phyloP scores from a whole-genome alignment of 2,329 filamentous ascomycete genomes.

The Pseudopyricularia javanii region DNA sequence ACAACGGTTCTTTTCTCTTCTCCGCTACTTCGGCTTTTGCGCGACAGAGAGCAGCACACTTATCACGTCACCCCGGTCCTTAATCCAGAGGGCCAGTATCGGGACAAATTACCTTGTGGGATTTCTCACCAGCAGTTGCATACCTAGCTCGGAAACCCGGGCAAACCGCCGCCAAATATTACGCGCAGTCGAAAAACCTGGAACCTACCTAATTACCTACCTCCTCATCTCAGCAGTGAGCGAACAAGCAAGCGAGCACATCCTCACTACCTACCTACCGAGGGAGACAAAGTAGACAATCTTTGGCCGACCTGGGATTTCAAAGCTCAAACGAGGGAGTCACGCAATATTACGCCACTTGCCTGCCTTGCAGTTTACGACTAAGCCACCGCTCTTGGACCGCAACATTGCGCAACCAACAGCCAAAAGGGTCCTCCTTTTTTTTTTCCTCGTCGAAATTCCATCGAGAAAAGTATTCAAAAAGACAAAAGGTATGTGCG shows the following conservation, averaged over 20 bases:
- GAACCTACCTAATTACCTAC: too few species aligned
- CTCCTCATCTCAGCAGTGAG: too few species aligned
- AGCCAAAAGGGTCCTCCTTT: not conserved
- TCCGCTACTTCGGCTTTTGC: not conserved
- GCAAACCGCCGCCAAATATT: not conserved
- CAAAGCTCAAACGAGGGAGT: too few species aligned
- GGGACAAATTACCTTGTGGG: constrained; percentile 6
- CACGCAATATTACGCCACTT: too few species aligned
- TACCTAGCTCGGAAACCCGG: constrained; percentile 12
- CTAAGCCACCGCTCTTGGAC: too few species aligned
- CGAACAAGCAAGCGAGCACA: too few species aligned
- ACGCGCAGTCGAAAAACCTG: not conserved
- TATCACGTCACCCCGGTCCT: not conserved
- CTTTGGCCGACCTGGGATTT: too few species aligned
- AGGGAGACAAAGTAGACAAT: too few species aligned
- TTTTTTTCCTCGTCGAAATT: not conserved
- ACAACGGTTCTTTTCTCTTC: not conserved
- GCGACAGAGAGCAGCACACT: not conserved
- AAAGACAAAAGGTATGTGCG: too few species aligned
- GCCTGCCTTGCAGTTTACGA: too few species aligned
- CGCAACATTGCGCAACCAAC: not conserved
- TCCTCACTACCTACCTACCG: too few species aligned
- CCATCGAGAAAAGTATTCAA: too few species aligned
- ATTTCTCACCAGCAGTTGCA: constrained; percentile 8
- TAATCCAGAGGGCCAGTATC: constrained; percentile 7